Evolutionary conservation across 108 stramenopile species (phyloP).

Genomic region (Cyclotella baltica): DNA sequence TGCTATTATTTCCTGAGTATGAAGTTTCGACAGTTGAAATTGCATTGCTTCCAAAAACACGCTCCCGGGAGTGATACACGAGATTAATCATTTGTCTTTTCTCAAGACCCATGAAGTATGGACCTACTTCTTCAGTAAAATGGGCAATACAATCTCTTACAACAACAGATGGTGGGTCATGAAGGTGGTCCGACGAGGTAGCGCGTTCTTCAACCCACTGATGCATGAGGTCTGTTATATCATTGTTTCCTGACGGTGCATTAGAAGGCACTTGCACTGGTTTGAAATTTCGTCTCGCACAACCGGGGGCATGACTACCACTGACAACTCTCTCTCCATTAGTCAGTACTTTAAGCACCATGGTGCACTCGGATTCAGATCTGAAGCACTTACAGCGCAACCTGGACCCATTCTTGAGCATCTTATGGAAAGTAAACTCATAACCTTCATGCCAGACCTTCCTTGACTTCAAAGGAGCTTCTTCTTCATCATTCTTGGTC

Average conservation of each 20-base stretch:
- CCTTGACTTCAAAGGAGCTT: not conserved
- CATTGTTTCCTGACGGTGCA: not conserved
- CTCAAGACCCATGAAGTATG: constrained; percentile 4
- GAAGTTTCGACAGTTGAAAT: constrained; percentile 5
- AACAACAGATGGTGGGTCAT: not conserved
- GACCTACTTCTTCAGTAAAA: constrained; percentile 1
- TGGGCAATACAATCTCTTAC: constrained; percentile 1
- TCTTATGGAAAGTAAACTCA: constrained; percentile 5
- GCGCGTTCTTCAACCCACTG: constrained; percentile 6
- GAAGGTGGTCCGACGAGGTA: constrained; percentile 6
- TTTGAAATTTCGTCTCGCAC: not conserved
- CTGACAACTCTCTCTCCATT: not conserved
- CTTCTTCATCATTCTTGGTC: not conserved
- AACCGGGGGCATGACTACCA: not conserved
- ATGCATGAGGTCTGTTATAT: not conserved
- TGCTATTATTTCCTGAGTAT: not conserved
- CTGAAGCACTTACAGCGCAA: not conserved
- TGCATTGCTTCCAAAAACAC: not conserved
- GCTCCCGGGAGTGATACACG: constrained; percentile 12
- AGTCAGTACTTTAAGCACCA: not conserved
- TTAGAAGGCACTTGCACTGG: not conserved
- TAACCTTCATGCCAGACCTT: constrained; percentile 5
- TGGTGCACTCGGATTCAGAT: not conserved
- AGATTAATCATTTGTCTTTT: constrained; percentile 9
- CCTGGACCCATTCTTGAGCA: not conserved